Evolutionary conservation across 1,139 yeast species (phyloP).

Genomic region (Arxiozyma telluris): DNA sequence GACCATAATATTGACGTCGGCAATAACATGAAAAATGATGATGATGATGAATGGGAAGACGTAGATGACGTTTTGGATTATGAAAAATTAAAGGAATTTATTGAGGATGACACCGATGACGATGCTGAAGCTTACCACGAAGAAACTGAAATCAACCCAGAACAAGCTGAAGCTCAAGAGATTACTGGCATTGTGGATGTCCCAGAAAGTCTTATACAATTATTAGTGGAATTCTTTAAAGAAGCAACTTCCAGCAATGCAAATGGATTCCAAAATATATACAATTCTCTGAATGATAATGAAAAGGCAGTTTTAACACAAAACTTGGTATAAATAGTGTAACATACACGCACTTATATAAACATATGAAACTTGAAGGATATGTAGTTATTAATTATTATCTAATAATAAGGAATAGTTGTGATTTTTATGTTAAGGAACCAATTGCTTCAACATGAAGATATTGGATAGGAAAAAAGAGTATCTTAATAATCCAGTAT

Average conservation of each 20-base stretch:
- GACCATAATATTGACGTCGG: slow-evolving; percentile 17
- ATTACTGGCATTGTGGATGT: slow-evolving; percentile 15
- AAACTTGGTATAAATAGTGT: background rate
- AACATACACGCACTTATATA: background rate
- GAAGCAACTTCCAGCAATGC: slow-evolving; percentile 48
- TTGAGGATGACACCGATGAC: slow-evolving; percentile 33
- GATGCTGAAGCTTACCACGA: slow-evolving; percentile 14
- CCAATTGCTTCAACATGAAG: no score
- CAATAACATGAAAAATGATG: slow-evolving; percentile 27
- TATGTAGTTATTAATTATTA: no score
- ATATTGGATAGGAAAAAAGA: no score
- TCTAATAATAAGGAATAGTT: background rate
- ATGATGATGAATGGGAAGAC: slow-evolving; percentile 74
- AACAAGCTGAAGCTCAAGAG: slow-evolving; percentile 26
- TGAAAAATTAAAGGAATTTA: slow-evolving; percentile 48
- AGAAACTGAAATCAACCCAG: slow-evolving; percentile 30
- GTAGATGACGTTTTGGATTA: slow-evolving; percentile 58
- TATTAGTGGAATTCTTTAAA: slow-evolving; percentile 54
- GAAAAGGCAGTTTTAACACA: slow-evolving; percentile 47
- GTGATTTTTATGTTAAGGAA: no score
- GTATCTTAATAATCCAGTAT: no score
- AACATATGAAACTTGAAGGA: background rate
- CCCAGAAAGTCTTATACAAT: slow-evolving; percentile 31
- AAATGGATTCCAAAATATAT: slow-evolving; percentile 47
- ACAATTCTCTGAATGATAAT: slow-evolving; percentile 42